Evolutionary conservation across 768 basidiomycete genomes (phyloP).

Genomic region (Antrodiella citrinella): DNA sequence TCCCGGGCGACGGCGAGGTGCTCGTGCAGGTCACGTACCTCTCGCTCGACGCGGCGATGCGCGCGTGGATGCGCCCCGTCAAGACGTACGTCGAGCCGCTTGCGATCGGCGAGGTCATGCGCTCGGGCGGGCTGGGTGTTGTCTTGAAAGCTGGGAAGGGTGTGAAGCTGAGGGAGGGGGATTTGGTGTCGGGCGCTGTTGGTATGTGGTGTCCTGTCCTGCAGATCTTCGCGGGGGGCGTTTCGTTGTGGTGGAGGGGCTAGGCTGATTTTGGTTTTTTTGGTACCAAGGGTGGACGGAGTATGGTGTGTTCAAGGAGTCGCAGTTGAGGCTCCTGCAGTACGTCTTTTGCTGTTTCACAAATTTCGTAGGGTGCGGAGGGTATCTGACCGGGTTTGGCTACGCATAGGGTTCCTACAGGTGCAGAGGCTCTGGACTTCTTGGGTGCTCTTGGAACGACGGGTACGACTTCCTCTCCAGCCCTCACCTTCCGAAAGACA

Average conservation of each 20-base stretch:
- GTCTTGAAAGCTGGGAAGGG: conserved; percentile 51
- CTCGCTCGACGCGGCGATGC: conserved; percentile 84
- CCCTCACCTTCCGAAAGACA: too few relatives aligned
- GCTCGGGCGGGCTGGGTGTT: conserved; percentile 53
- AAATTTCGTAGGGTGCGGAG: too few relatives aligned
- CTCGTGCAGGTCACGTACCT: conserved; percentile 76
- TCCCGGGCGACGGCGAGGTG: conserved; percentile 43
- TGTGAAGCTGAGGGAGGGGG: conserved; percentile 54
- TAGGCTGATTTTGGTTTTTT: neutral
- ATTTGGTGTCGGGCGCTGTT: conserved; percentile 52
- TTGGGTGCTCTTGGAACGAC: conserved; percentile 70
- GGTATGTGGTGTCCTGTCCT: too few relatives aligned
- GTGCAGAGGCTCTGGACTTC: conserved; percentile 65
- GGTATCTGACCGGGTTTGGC: too few relatives aligned
- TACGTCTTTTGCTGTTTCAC: conserved; percentile 25
- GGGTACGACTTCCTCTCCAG: conserved; percentile 39
- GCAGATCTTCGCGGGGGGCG: too few relatives aligned
- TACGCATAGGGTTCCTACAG: conserved; percentile 53
- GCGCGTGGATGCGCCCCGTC: conserved; percentile 67
- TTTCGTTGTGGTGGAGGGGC: neutral
- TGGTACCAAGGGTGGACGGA: conserved; percentile 62
- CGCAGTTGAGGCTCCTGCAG: conserved; percentile 43
- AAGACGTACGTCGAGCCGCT: conserved; percentile 62
- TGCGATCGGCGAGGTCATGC: conserved; percentile 56
- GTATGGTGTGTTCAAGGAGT: conserved; percentile 55